Conservation (phyloP, 2,329 filamentous ascomycete species). For the Colletotrichum sp. region DNA sequence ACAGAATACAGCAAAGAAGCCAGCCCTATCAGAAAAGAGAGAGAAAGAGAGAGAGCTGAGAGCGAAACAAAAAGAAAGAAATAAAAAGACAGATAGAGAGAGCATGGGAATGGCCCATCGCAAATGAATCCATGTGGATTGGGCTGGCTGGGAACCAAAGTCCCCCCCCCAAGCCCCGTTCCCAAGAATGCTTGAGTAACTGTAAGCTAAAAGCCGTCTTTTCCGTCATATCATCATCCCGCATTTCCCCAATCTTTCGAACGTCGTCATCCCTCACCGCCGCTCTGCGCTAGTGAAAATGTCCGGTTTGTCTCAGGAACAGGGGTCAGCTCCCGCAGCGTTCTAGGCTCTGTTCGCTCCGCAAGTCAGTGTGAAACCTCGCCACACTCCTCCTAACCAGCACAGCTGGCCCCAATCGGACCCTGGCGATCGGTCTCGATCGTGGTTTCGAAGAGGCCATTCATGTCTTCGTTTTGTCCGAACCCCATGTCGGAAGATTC, state of each 20-base stretch:
- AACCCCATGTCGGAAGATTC: not conserved
- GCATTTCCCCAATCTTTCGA: not conserved
- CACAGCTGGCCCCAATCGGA: not conserved
- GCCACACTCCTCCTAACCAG: not conserved
- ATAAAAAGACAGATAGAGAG: not conserved
- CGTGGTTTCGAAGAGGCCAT: not conserved
- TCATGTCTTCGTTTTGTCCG: not conserved
- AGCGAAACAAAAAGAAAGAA: not conserved
- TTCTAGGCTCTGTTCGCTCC: not conserved
- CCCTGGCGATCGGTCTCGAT: constrained; percentile 4
- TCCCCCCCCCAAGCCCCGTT: not conserved
- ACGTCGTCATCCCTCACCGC: constrained; percentile 10
- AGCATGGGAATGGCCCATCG: not conserved
- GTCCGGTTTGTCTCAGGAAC: constrained; percentile 7
- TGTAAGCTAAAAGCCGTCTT: not conserved
- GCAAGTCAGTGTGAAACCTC: not conserved
- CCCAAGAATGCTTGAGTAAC: not conserved
- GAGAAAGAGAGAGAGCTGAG: not conserved
- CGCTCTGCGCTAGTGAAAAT: constrained; percentile 2
- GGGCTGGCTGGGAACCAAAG: not conserved
- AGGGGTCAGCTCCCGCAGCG: not conserved
- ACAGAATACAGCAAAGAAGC: not conserved
- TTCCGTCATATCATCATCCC: constrained; percentile 18
- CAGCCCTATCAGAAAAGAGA: not conserved
- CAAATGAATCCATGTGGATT: not conserved